Conservation (phyloP, 257 asterid species). For the Nicotiana paniculata region DNA sequence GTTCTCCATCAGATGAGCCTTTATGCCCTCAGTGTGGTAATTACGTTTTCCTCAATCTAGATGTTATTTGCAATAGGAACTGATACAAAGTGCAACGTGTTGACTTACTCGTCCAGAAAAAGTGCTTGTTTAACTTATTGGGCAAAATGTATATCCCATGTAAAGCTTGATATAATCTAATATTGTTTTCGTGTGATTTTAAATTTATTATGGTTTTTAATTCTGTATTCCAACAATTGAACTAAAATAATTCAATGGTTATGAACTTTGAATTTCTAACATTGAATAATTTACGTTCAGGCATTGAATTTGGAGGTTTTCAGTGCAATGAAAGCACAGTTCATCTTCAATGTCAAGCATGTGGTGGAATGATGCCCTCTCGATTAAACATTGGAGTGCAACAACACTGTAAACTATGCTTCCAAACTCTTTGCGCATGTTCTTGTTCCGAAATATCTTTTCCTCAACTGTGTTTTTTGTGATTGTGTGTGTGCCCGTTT, state of each 20-base stretch:
- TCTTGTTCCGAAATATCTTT: not conserved
- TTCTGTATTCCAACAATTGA: not conserved
- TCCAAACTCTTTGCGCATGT: not conserved
- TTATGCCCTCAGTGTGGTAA: conserved; percentile 92
- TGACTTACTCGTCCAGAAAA: not conserved
- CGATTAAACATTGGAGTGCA: conserved; percentile 51
- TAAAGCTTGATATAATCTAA: not conserved
- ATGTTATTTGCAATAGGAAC: not conserved
- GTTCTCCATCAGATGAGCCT: conserved; percentile 37
- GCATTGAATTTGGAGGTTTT: conserved; percentile 55
- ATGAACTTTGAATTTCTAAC: conserved; percentile 5
- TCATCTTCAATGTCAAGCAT: conserved; percentile 87
- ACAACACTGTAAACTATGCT: conserved; percentile 61
- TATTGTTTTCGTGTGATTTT: not conserved
- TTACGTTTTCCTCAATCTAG: not conserved
- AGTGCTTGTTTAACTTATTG: not conserved
- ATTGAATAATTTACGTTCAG: conserved; percentile 33
- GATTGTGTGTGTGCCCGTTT: not conserved
- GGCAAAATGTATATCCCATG: not conserved
- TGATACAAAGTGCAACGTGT: not conserved
- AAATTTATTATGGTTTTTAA: not conserved
- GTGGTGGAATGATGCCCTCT: conserved; percentile 97
- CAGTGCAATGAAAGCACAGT: conserved; percentile 66
- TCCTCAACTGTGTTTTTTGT: not conserved
- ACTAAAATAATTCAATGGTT: not conserved